phyloP scores from a whole-genome alignment of 2,329 filamentous ascomycete species.

The Daldinia sp. region DNA sequence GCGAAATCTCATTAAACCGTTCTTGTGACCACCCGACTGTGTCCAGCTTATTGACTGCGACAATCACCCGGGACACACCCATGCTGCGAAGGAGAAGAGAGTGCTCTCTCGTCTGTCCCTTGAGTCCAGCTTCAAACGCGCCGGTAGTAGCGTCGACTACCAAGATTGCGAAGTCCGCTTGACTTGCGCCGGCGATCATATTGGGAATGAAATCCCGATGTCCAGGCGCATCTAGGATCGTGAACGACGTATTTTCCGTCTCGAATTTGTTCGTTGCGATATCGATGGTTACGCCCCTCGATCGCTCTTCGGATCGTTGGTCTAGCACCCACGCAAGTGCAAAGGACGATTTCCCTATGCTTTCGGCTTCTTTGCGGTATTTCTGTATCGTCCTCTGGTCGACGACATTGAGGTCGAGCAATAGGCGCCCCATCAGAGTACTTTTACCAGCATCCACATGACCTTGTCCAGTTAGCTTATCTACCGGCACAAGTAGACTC shows the following conservation, averaged over 20 bases:
- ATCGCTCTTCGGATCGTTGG: constrained; percentile 88
- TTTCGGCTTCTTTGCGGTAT: constrained; percentile 88
- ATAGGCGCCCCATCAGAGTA: constrained; percentile 94
- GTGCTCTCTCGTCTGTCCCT: constrained; percentile 94
- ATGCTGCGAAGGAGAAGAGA: constrained; percentile 90
- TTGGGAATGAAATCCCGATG: constrained; percentile 98
- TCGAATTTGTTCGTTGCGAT: constrained; percentile 96
- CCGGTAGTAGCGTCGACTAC: constrained; percentile 93
- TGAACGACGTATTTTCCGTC: constrained; percentile 87
- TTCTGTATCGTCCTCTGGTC: constrained; percentile 90
- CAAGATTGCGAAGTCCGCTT: constrained; percentile 94
- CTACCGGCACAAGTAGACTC: constrained; percentile 3
- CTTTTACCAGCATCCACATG: constrained; percentile 99
- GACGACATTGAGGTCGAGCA: constrained; percentile 89
- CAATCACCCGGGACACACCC: constrained; percentile 87
- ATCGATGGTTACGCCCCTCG: constrained; percentile 93
- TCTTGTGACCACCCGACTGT: constrained; percentile 84
- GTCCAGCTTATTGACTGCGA: constrained; percentile 97
- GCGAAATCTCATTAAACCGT: constrained; percentile 85
- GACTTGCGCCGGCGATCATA: constrained; percentile 97
- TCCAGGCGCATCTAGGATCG: constrained; percentile 93
- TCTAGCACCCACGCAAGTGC: constrained; percentile 98
- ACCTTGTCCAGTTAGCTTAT: constrained; percentile 62
- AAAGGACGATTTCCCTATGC: constrained; percentile 94
- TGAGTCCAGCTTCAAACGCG: constrained; percentile 92